A percentile compares a stretch with the other conserved stretches of the same genome.
Evolutionary conservation across 148 eudicot species (phyloP).

Genomic region (Dianthus caryophyllus): DNA sequence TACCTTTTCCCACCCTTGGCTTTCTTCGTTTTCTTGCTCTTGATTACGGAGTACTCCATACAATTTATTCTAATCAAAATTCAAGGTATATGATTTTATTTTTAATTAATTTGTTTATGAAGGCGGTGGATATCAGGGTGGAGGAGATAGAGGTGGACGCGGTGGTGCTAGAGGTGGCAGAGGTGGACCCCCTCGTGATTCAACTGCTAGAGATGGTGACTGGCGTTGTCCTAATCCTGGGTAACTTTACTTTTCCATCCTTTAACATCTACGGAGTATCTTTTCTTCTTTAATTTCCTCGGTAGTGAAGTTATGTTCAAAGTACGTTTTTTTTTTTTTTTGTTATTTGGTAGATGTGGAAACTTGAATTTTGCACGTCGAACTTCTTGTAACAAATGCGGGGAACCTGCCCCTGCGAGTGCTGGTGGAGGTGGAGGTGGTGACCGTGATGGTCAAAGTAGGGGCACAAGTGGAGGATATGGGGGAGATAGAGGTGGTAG

Average conservation of each 20-base stretch:
- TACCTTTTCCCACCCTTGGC: slow-evolving; percentile 8
- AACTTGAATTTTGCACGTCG: slow-evolving; percentile 92
- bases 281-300: no score
- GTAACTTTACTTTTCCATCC: slow-evolving; percentile 28
- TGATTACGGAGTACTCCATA: no score
- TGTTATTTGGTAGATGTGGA: slow-evolving; percentile 94
- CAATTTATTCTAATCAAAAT: neutral
- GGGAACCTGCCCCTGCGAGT: slow-evolving; percentile 58
- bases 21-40: neutral
- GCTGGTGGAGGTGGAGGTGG: slow-evolving; percentile 41
- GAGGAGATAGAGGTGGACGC: slow-evolving; percentile 46
- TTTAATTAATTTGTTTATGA: slow-evolving; percentile 3
- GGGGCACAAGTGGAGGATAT: slow-evolving; percentile 55
- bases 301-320: slow-evolving; percentile 10
- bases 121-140: slow-evolving; percentile 60
- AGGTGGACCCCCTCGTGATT: slow-evolving; percentile 57
- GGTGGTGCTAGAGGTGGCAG: slow-evolving; percentile 40
- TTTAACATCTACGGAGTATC: no score
- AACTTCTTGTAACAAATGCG: slow-evolving; percentile 85
- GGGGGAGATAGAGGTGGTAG: slow-evolving; percentile 46
- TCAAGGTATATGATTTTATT: neutral
- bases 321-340: slow-evolving; percentile 19
- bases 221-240: slow-evolving; percentile 91
- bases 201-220: slow-evolving; percentile 85
- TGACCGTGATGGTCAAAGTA: slow-evolving; percentile 25